Evolutionary conservation across 1,284 basidiomycete species (phyloP), one percentile per base, ranked within the genome.

Genomic region (Ustilago cynodontis): DNA sequence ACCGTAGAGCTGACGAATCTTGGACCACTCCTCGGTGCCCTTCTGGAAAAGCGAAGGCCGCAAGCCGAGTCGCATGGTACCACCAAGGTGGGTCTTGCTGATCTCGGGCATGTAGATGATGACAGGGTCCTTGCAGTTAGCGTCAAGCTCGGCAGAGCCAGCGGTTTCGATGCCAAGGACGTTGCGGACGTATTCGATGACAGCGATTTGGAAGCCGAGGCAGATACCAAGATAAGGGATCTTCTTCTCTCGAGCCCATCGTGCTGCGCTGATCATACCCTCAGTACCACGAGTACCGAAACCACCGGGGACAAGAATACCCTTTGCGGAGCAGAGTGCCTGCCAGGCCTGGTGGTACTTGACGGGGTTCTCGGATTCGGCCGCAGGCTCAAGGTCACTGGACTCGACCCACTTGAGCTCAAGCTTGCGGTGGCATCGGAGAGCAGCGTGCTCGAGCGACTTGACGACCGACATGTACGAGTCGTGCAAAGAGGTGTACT

Each of bases 41-140:
- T 88, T 54, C 86, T 92, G 90, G 86, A 99, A 98, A 59, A 98
- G 90, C 2, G 96, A 98, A 6, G 97, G 95, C 22, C 96, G 91
- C 57, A 99, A 89, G 24, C 96, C 96, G 16, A 98, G 90, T 22
- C 96, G 92, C 96, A 99, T 99, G 24, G 96, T 99, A 29, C 96
- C 96, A 62, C 96, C 96, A 90, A 99, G 94, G 80, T 99, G 95
- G 8, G 95, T 98, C 86, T 93, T 94, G 51, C 94, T 97, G 80
- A 99, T 94, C 87, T 99, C 96, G 31, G 96, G 96, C 96, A 99
- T 99, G 90, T 96, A 99, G 79, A 98, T 90, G 87, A 99, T 90
- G 64, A 95, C 90, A 0, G 93, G 93, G 77, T 94, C 89, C 20
- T 87, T 83, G 24, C 88, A 88, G 16, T 86, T 80, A 35, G 89